phyloP scores from a whole-genome alignment of 2,329 filamentous ascomycete species.

The Fusarium sp. region DNA sequence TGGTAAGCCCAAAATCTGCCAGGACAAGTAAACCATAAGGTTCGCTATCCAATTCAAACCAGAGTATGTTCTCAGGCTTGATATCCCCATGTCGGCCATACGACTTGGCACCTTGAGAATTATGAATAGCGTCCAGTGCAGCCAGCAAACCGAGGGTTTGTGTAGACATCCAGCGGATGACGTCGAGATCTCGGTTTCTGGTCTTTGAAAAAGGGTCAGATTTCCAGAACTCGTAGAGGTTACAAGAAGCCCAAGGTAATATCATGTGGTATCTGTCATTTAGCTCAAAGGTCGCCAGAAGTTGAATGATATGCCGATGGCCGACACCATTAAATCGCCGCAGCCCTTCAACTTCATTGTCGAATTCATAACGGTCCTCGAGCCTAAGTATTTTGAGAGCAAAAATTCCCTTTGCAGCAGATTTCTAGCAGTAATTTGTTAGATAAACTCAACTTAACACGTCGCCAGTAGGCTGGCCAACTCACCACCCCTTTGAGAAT shows the following conservation, averaged over 20 bases:
- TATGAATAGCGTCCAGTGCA: neutral
- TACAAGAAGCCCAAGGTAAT: neutral
- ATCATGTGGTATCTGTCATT: neutral
- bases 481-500: neutral
- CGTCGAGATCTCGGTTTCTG: neutral
- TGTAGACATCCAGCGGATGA: neutral
- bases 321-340: neutral
- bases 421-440: neutral
- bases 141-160: neutral
- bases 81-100: neutral
- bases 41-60: neutral
- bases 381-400: neutral
- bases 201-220: neutral
- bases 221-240: neutral
- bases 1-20: neutral
- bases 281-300: neutral
- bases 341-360: neutral
- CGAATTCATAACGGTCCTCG: neutral
- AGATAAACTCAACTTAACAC: neutral
- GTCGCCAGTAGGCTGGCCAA: neutral
- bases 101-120: neutral
- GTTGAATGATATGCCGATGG: neutral
- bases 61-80: neutral
- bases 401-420: neutral
- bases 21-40: neutral